Percentiles rank a stretch among this genome's conserved stretches.
These are phyloP conservation scores for Candida palmyrensis DNA, from an alignment of 805 yeast genomes.

Conservation along the genomic window DNA sequence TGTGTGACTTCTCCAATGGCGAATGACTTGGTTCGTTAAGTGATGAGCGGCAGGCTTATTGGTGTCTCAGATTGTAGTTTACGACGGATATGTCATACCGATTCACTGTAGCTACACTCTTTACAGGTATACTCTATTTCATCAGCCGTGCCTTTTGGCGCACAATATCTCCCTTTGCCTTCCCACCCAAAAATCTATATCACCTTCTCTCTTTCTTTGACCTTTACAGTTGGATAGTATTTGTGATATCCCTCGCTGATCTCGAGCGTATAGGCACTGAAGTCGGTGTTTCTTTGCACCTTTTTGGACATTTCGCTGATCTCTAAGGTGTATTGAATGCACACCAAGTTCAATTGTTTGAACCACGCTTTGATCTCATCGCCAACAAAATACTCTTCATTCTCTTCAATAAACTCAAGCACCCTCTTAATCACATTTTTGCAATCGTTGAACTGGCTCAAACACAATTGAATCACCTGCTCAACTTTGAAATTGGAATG, in stretches of 20 bases:
- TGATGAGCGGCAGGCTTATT: too few relatives aligned
- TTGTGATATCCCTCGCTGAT: constrained; percentile 15
- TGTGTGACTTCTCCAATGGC: too few relatives aligned
- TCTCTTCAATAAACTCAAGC: constrained; percentile 2
- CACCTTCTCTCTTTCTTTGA: background rate
- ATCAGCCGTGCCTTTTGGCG: too few relatives aligned
- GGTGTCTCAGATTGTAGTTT: too few relatives aligned
- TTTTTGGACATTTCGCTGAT: constrained; percentile 3
- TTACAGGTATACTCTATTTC: too few relatives aligned
- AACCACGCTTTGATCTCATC: background rate
- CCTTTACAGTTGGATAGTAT: constrained; percentile 17
- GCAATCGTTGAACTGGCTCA: constrained; percentile 3
- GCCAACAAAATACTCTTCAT: constrained; percentile 1
- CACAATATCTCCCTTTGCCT: too few relatives aligned
- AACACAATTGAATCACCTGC: constrained; percentile 4
- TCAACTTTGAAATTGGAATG: background rate
- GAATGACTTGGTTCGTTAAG: too few relatives aligned
- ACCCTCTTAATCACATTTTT: constrained; percentile 1
- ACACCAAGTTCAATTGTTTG: background rate
- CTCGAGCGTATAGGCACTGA: constrained; percentile 7
- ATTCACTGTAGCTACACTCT: too few relatives aligned
- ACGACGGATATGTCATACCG: too few relatives aligned
- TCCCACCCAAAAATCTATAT: background rate
- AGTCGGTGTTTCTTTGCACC: constrained; percentile 4
- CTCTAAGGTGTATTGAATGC: background rate